A percentile compares a stretch with the other conserved stretches of the same genome.
phyloP scores from a whole-genome alignment of 805 yeast species.

The Teunomyces cretensis region DNA sequence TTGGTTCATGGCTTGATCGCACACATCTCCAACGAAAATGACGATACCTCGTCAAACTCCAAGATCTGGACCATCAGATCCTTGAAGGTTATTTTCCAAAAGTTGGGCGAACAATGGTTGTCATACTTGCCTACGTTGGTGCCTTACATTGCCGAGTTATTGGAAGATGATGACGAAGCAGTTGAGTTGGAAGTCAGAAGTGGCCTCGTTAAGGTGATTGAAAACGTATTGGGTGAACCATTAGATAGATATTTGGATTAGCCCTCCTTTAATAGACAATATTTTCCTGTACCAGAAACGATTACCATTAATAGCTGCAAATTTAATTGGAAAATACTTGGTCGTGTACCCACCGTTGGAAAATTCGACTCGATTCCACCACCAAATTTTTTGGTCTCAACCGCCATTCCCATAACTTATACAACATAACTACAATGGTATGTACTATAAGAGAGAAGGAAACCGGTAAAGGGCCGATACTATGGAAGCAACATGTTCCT shows the following conservation, averaged over 20 bases:
- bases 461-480: too few species aligned
- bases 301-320: conserved; percentile 1
- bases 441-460: neutral
- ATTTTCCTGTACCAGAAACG: too few species aligned
- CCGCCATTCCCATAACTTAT: neutral
- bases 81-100: conserved; percentile 78
- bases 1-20: conserved; percentile 45
- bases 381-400: neutral
- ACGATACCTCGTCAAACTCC: conserved; percentile 58
- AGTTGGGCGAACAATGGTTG: conserved; percentile 95
- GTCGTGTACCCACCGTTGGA: neutral
- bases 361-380: conserved; percentile 3
- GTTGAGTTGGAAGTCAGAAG: conserved; percentile 90
- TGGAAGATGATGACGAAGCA: conserved; percentile 93
- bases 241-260: conserved; percentile 74
- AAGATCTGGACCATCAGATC: conserved; percentile 81
- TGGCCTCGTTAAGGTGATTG: conserved; percentile 88
- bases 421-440: conserved; percentile 4
- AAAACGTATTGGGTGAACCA: conserved; percentile 91
- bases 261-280: neutral
- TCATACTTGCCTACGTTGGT: conserved; percentile 88
- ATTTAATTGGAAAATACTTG: neutral
- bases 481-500: too few species aligned
- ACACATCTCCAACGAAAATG: conserved; percentile 46
- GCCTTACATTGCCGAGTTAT: conserved; percentile 90